Percentiles rank a stretch among this genome's conserved stretches.
phyloP scores from a whole-genome alignment of 495 filamentous ascomycete species.

The Podospora anserina region DNA sequence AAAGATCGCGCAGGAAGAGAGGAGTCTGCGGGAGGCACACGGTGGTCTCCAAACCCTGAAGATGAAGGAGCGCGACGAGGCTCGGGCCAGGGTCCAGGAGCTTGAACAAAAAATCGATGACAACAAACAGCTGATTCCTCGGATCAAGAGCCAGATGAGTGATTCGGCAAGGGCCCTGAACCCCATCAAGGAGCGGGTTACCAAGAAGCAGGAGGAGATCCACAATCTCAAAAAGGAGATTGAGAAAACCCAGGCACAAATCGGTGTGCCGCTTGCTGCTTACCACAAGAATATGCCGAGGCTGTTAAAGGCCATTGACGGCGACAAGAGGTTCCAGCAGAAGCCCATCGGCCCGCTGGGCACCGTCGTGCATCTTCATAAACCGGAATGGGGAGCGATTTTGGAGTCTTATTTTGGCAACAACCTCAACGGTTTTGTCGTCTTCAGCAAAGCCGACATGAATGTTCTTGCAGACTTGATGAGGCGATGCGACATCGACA shows the following conservation, averaged over 20 bases:
- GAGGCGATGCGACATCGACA: slow-evolving; percentile 45
- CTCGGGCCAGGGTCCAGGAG: slow-evolving; percentile 47
- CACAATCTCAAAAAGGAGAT: slow-evolving; percentile 28
- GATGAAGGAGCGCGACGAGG: slow-evolving; percentile 45
- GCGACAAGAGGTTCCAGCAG: slow-evolving; percentile 61
- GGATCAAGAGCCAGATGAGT: slow-evolving; percentile 33
- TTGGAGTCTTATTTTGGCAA: slow-evolving; percentile 69
- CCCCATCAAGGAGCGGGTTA: slow-evolving; percentile 36
- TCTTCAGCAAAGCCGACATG: slow-evolving; percentile 69
- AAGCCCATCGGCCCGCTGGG: slow-evolving; percentile 86
- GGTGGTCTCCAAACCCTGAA: slow-evolving; percentile 44
- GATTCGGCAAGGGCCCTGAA: slow-evolving; percentile 44
- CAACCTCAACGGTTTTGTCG: slow-evolving; percentile 71
- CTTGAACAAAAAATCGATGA: slow-evolving; percentile 38
- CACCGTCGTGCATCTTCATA: slow-evolving; percentile 64
- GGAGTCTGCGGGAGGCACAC: slow-evolving; percentile 52
- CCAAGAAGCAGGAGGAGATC: slow-evolving; percentile 39
- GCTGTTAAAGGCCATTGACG: slow-evolving; percentile 63
- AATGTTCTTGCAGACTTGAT: slow-evolving; percentile 60
- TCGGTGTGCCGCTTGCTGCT: slow-evolving; percentile 38
- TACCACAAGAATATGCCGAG: slow-evolving; percentile 61
- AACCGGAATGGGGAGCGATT: slow-evolving; percentile 80
- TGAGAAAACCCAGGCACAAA: background rate
- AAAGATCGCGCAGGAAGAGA: slow-evolving; percentile 43
- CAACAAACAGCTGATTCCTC: slow-evolving; percentile 33